These are phyloP conservation scores for Teratosphaeria nubilosa DNA, from an alignment of 2,329 filamentous ascomycete genomes.

Conservation along the genomic window DNA sequence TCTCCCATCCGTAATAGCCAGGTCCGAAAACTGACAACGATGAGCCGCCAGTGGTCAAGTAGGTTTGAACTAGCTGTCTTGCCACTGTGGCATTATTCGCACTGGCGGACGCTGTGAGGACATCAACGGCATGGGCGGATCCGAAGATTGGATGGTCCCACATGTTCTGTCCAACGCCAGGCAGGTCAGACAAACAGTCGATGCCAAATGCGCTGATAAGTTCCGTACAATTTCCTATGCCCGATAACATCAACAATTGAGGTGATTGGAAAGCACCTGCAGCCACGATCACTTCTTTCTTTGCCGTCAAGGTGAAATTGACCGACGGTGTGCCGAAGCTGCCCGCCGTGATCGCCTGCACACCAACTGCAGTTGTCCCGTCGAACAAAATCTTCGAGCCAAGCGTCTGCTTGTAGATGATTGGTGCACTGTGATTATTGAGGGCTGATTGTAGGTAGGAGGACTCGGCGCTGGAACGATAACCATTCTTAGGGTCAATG, in stretches of 20 bases:
- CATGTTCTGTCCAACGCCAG: slow-evolving; percentile 22
- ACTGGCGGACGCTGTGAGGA: not conserved
- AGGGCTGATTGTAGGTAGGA: slow-evolving; percentile 1
- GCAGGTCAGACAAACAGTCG: slow-evolving; percentile 13
- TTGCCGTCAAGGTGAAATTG: slow-evolving; percentile 17
- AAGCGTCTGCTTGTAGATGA: slow-evolving; percentile 1
- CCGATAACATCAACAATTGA: slow-evolving; percentile 27
- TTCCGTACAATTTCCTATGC: slow-evolving; percentile 20
- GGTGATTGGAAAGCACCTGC: slow-evolving; percentile 35
- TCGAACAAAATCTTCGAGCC: not conserved
- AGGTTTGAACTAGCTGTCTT: not conserved
- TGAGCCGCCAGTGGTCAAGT: not conserved
- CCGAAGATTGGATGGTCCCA: slow-evolving; percentile 8
- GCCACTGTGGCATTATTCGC: not conserved
- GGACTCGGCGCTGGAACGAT: slow-evolving; percentile 1
- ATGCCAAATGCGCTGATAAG: slow-evolving; percentile 26
- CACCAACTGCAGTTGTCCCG: not conserved
- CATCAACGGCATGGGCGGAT: not conserved
- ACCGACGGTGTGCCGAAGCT: slow-evolving; percentile 5
- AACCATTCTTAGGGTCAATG: slow-evolving; percentile 5
- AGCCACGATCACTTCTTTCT: slow-evolving; percentile 35
- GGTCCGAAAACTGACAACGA: not conserved
- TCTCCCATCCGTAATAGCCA: slow-evolving; percentile 1
- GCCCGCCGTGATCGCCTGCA: not conserved
- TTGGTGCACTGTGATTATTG: not conserved